Evolutionary conservation across 192 early-diverging fungal genomes (phyloP).

Genomic region (Gonapodya prolifera): DNA sequence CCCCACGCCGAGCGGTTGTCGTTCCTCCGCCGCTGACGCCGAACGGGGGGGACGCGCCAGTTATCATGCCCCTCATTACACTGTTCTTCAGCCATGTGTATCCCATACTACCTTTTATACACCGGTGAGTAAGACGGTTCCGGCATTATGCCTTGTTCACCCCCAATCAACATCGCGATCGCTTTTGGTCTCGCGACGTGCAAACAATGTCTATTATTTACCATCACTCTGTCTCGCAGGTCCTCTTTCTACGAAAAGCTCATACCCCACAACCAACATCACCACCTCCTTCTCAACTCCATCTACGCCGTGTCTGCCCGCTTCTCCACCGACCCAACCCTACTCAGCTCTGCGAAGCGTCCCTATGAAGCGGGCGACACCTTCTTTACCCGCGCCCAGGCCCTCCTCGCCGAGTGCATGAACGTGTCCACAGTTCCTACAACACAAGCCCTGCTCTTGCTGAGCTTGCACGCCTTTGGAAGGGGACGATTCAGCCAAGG

Average conservation of each 20-base stretch:
- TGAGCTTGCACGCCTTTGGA: not conserved
- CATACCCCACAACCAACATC: slow-evolving; percentile 27
- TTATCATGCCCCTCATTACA: slow-evolving; percentile 4
- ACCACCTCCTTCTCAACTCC: slow-evolving; percentile 23
- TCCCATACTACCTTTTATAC: not conserved
- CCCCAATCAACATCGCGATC: no score
- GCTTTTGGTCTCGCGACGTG: no score
- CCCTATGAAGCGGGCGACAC: slow-evolving; percentile 1
- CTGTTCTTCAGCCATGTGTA: slow-evolving; percentile 3
- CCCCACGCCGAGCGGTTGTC: not conserved
- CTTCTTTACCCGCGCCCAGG: not conserved
- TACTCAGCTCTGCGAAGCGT: not conserved
- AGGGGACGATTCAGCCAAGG: not conserved
- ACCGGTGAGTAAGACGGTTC: not conserved
- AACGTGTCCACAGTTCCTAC: not conserved
- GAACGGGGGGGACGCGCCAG: not conserved
- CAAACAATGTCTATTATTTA: no score
- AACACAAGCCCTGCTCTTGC: not conserved
- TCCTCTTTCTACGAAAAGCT: slow-evolving; percentile 19
- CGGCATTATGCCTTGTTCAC: no score
- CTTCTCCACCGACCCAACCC: not conserved
- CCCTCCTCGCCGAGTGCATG: not conserved
- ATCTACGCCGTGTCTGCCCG: slow-evolving; percentile 20
- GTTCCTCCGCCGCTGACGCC: not conserved
- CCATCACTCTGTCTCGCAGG: not conserved